phyloP scores from a whole-genome alignment of 768 basidiomycete species.

The Tylopilus sp. region DNA sequence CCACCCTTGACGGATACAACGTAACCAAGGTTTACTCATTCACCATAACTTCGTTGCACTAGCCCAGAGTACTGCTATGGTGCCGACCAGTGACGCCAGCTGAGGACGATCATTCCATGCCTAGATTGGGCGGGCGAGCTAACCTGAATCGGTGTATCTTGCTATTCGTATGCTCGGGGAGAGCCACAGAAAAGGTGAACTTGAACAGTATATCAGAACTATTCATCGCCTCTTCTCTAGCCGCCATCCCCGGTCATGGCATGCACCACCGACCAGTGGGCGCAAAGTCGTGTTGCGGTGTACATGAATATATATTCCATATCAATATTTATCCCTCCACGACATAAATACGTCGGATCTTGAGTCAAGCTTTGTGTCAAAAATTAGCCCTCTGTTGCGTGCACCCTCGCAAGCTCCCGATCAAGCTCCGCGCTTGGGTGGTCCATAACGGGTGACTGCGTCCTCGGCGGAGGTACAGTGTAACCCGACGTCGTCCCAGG shows the following conservation, averaged over 20 bases:
- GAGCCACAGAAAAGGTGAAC: too few relatives aligned
- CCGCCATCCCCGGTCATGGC: too few relatives aligned
- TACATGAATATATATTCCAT: background rate
- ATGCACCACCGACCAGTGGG: background rate
- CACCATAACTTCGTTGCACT: too few relatives aligned
- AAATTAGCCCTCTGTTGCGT: slow-evolving; percentile 38
- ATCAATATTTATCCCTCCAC: background rate
- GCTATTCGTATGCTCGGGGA: too few relatives aligned
- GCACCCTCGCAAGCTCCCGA: slow-evolving; percentile 76
- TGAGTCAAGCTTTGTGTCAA: background rate
- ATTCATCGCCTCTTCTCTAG: too few relatives aligned
- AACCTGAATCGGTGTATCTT: too few relatives aligned
- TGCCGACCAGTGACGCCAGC: too few relatives aligned
- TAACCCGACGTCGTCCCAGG: slow-evolving; percentile 70
- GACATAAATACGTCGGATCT: background rate
- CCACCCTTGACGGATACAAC: background rate
- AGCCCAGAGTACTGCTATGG: too few relatives aligned
- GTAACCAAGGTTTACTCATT: too few relatives aligned
- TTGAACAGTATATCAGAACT: too few relatives aligned
- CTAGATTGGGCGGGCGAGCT: too few relatives aligned
- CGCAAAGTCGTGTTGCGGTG: background rate
- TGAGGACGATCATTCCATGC: too few relatives aligned
- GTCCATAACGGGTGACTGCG: slow-evolving; percentile 71
- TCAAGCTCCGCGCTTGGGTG: slow-evolving; percentile 85
- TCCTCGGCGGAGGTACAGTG: slow-evolving; percentile 45